phyloP scores from a whole-genome alignment of 2,329 filamentous ascomycete genomes.

The Colletotrichum plurivorum region DNA sequence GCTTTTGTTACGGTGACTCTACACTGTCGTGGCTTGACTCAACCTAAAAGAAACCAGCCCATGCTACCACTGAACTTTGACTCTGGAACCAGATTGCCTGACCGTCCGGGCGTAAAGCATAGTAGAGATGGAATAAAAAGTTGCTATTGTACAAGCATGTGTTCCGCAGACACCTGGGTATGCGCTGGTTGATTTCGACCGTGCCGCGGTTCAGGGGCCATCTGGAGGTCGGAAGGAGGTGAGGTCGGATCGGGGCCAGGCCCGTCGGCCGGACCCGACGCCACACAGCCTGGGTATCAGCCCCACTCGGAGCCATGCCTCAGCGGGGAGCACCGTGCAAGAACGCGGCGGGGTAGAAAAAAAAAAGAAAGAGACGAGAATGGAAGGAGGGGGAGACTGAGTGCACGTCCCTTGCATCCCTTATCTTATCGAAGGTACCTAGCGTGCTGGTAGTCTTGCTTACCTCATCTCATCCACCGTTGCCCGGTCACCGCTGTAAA shows the following conservation, averaged over 20 bases:
- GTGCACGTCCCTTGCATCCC: conserved; percentile 9
- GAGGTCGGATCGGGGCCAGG: conserved; percentile 24
- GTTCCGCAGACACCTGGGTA: not conserved
- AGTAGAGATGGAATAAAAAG: too few relatives aligned
- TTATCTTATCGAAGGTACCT: not conserved
- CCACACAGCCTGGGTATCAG: conserved; percentile 20
- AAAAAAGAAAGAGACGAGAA: not conserved
- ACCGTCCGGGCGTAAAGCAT: conserved; percentile 14
- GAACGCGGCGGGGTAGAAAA: conserved; percentile 21
- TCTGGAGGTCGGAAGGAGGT: conserved; percentile 1
- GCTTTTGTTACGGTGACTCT: conserved; percentile 15
- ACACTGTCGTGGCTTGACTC: conserved; percentile 14
- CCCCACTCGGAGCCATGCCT: conserved; percentile 26
- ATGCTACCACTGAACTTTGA: conserved; percentile 12
- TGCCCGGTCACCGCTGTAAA: conserved; percentile 37
- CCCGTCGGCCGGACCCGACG: conserved; percentile 21
- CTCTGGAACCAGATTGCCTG: not conserved
- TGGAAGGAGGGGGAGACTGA: not conserved
- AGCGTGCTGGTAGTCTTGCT: too few relatives aligned
- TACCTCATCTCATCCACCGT: conserved; percentile 35
- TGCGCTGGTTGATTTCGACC: not conserved
- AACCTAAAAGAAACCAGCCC: not conserved
- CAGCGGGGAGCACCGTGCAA: conserved; percentile 31
- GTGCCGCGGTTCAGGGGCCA: too few relatives aligned
- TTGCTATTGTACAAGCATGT: too few relatives aligned